These are phyloP conservation scores for Populus hybrid DNA, from an alignment of 441 rosid genomes.

Conservation along the genomic window DNA sequence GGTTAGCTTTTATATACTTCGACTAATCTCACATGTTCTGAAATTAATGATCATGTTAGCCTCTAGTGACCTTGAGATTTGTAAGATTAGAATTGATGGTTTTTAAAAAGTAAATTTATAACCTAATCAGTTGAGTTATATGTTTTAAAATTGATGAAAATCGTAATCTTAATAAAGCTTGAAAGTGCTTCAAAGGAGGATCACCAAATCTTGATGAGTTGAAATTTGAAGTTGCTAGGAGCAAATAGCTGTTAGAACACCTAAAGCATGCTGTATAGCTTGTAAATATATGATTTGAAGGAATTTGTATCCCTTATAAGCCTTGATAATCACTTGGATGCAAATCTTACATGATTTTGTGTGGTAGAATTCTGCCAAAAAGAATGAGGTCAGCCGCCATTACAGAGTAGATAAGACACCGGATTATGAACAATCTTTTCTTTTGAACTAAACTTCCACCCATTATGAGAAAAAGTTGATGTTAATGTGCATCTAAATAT, in stretches of 20 bases:
- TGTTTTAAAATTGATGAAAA: no score
- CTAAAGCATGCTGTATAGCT: no score
- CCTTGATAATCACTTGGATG: not conserved
- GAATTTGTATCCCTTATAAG: not conserved
- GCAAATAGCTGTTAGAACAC: not conserved
- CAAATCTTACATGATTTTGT: not conserved
- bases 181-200: no score
- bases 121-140: no score
- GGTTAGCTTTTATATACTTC: no score
- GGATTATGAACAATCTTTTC: slow-evolving; percentile 29
- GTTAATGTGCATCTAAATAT: not conserved
- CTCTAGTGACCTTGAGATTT: no score
- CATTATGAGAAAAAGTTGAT: slow-evolving; percentile 13
- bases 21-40: no score
- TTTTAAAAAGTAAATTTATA: no score
- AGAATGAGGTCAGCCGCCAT: slow-evolving; percentile 41
- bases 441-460: slow-evolving; percentile 42
- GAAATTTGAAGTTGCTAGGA: not conserved
- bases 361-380: slow-evolving; percentile 28
- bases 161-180: no score
- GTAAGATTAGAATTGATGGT: no score
- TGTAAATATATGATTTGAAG: no score
- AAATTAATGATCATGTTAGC: no score
- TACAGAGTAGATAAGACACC: slow-evolving; percentile 21
- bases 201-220: not conserved